Conservation (phyloP, 306 rosid species). For the Cyclanthera cordifolia region DNA sequence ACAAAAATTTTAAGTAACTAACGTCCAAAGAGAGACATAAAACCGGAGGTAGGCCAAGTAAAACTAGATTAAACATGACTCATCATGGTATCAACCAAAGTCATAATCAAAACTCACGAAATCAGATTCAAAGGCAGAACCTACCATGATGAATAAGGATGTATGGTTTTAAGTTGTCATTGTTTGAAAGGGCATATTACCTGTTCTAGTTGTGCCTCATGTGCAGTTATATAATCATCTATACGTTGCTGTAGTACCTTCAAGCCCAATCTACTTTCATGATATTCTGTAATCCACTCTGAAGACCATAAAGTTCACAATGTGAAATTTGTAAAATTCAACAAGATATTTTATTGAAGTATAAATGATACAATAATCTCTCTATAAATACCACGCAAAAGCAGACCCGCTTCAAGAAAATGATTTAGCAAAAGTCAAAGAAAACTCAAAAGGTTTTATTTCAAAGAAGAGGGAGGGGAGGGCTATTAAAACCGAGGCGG, state of each 20-base stretch:
- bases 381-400: neutral
- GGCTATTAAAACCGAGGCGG: neutral
- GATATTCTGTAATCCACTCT: constrained; percentile 74
- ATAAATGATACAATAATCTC: neutral
- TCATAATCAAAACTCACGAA: neutral
- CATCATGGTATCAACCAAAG: neutral
- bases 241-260: constrained; percentile 50
- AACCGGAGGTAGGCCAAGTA: neutral
- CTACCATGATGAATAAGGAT: neutral
- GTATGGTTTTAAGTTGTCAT: neutral
- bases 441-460: neutral
- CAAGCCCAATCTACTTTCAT: constrained; percentile 57
- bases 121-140: constrained; percentile 2
- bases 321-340: constrained; percentile 16
- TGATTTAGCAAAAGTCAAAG: neutral
- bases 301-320: constrained; percentile 22
- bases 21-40: too few relatives aligned
- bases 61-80: neutral
- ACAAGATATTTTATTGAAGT: neutral
- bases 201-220: constrained; percentile 60
- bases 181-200: constrained; percentile 19
- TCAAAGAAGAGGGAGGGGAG: neutral
- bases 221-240: constrained; percentile 48
- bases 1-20: too few relatives aligned
- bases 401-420: neutral